Evolutionary conservation across 352 stramenopile genomes (phyloP), one percentile per base, ranked within the genome.

Genomic region (Globisporangium uncinulatum): DNA sequence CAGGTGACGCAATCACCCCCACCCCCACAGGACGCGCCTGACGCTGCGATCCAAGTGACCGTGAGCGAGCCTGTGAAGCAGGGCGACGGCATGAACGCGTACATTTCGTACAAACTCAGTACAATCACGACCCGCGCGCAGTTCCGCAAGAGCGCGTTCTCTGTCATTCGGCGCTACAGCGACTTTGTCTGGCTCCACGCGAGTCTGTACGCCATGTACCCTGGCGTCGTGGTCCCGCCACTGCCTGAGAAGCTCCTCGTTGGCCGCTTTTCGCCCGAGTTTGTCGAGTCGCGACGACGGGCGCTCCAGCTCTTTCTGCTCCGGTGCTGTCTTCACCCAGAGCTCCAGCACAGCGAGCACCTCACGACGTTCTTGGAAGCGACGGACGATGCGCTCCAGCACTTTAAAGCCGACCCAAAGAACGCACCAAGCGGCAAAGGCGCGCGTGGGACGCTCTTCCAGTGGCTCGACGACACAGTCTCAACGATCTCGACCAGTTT

Each of bases 171-270:
- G 13, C 89, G 96, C 45, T 95, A 94, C 70, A 97, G 86, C 54
- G 96, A 99, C 67, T 99, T 99, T 78, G 73, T 98, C 3, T 99
- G 96, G 96, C 75, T 99, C 10, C 92, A 97, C 46, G 83, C 88
- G 32, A 79, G 87, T 43, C 70, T 99, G 49, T 94, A 59, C 59
- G 73, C 63, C 67, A 89, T 88, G 68, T 97, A 80, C 64, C 91
- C 71, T 19, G 96, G 71, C 43, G 78, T 97, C 0, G 95, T 99
- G 32, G 85, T 99, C 9, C 96, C 96, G 13, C 95, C 94, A 1
- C 65, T 99, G 34, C 96, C 96, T 0, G 96, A 99, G 66, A 99
- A 99, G 66, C 76, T 98, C 21, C 75, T 98, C 1, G 94, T 98
- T 0, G 86, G 88, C 4, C 83, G 95, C 3, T 98, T 98, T 69